These are phyloP conservation scores for Coemansia sp. DNA, from an alignment of 192 early-diverging fungal species.

Conservation along the genomic window DNA sequence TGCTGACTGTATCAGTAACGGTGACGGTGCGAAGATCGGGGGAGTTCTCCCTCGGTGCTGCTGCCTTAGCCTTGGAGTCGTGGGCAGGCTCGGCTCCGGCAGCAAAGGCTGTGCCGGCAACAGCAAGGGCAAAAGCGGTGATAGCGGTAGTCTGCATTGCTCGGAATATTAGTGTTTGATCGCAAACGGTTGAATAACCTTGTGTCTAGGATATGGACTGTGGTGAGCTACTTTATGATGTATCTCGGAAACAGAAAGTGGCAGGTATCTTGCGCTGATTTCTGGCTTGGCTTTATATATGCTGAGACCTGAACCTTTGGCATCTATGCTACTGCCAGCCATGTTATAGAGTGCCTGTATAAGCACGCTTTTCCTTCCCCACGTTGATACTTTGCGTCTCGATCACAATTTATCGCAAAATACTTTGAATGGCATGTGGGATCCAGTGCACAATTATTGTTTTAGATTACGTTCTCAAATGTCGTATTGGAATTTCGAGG, in stretches of 20 bases:
- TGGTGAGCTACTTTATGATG: not conserved
- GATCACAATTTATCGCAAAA: not conserved
- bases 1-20: slow-evolving; percentile 36
- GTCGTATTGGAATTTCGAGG: not conserved
- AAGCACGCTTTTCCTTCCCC: not conserved
- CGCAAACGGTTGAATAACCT: not conserved
- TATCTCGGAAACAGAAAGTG: not conserved
- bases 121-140: slow-evolving; percentile 41
- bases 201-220: not conserved
- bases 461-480: not conserved
- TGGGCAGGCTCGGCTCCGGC: slow-evolving; percentile 32
- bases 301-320: not conserved
- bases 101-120: slow-evolving; percentile 42
- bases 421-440: not conserved
- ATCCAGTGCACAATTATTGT: not conserved
- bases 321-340: not conserved
- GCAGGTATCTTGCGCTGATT: not conserved
- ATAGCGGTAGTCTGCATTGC: slow-evolving; percentile 47
- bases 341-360: too few relatives aligned
- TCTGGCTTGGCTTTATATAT: not conserved
- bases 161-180: not conserved
- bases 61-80: slow-evolving; percentile 28
- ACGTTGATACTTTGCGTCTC: not conserved
- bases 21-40: slow-evolving; percentile 50
- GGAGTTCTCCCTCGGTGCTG: slow-evolving; percentile 10